A percentile compares a stretch with the other conserved stretches of the same genome.
phyloP scores from a whole-genome alignment of 1,284 basidiomycete genomes.

The Waitea zeae region DNA sequence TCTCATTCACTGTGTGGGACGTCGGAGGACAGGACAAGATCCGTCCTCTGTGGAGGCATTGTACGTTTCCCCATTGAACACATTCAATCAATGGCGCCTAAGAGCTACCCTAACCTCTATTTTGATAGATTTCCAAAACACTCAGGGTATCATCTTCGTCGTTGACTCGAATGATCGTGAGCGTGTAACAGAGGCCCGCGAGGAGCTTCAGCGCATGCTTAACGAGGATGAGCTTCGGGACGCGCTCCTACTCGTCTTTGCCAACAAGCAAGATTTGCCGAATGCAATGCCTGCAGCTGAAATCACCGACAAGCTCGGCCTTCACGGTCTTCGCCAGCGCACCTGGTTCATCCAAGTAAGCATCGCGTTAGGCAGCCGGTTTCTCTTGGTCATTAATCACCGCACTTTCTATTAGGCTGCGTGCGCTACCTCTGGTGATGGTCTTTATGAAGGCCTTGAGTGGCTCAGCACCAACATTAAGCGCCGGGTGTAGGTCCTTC shows the following conservation, averaged over 20 bases:
- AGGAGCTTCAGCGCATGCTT: constrained; percentile 99
- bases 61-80: constrained; percentile 30
- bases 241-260: constrained; percentile 95
- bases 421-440: constrained; percentile 97
- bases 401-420: constrained; percentile 73
- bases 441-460: constrained; percentile 96
- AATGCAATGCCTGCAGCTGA: constrained; percentile 99
- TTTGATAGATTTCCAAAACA: constrained; percentile 94
- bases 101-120: not conserved
- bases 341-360: constrained; percentile 97
- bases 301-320: constrained; percentile 98
- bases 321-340: constrained; percentile 92
- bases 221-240: constrained; percentile 99
- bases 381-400: not conserved
- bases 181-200: constrained; percentile 97
- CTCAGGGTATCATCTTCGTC: constrained; percentile 99
- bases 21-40: constrained; percentile 84
- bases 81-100: constrained; percentile 2
- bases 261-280: constrained; percentile 98
- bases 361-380: constrained; percentile 8
- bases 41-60: constrained; percentile 95
- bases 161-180: constrained; percentile 99
- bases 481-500: constrained; percentile 62
- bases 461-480: constrained; percentile 89
- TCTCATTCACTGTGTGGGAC: constrained; percentile 85